phyloP scores from a whole-genome alignment of 768 basidiomycete genomes.

The Auricularia cornea region DNA sequence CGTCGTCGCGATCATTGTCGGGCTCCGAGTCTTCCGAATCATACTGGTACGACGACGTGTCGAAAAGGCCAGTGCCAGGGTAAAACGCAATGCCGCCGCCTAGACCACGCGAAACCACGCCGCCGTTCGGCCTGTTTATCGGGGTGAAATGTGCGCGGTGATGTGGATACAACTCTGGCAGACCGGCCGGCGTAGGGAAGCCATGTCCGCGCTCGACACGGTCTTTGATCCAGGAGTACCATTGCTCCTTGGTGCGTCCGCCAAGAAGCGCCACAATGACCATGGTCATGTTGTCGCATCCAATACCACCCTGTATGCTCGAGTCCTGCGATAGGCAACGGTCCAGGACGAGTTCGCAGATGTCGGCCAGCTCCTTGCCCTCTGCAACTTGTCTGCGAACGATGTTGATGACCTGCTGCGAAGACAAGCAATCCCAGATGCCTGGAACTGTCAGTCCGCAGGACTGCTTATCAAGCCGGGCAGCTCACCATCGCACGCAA shows the following conservation, averaged over 20 bases:
- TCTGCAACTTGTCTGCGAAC: slow-evolving; percentile 74
- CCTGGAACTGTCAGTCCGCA: slow-evolving; percentile 37
- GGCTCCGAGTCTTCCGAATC: slow-evolving; percentile 2
- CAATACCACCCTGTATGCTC: slow-evolving; percentile 82
- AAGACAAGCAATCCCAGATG: slow-evolving; percentile 96
- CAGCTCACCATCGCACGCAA: slow-evolving; percentile 88
- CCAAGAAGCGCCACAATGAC: slow-evolving; percentile 82
- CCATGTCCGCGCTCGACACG: slow-evolving; percentile 72
- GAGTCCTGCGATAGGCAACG: slow-evolving; percentile 93
- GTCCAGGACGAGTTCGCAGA: slow-evolving; percentile 84
- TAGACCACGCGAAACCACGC: neutral
- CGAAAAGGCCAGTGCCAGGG: neutral
- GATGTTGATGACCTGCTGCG: slow-evolving; percentile 88
- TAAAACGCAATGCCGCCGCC: slow-evolving; percentile 1
- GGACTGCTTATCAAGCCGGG: neutral
- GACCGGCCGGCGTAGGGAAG: slow-evolving; percentile 62
- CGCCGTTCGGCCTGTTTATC: neutral
- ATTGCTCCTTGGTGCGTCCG: slow-evolving; percentile 82
- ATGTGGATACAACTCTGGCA: slow-evolving; percentile 70
- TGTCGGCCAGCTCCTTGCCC: slow-evolving; percentile 69
- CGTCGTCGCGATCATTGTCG: neutral
- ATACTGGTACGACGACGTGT: slow-evolving; percentile 9
- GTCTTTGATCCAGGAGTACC: slow-evolving; percentile 84
- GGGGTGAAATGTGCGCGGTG: slow-evolving; percentile 29
- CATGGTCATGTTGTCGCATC: slow-evolving; percentile 99